phyloP scores from a whole-genome alignment of 2,329 filamentous ascomycete genomes.

The Cercospora sesami region DNA sequence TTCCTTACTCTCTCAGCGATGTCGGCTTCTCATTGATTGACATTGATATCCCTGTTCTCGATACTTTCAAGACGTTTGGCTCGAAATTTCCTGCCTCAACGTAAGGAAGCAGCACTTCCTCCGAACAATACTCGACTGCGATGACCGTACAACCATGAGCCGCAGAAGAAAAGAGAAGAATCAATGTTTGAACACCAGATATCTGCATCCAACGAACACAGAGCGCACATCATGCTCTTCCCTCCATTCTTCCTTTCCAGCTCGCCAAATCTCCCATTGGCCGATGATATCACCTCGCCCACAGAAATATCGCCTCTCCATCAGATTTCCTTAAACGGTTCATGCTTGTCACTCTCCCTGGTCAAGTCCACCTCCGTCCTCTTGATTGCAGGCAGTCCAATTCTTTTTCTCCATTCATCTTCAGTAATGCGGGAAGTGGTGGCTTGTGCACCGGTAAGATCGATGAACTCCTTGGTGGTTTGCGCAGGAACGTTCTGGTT shows the following conservation, averaged over 20 bases:
- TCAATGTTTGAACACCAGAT: not conserved
- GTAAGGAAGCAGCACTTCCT: too few species aligned
- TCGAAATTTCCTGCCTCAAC: too few species aligned
- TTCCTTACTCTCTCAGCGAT: not conserved
- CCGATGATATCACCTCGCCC: not conserved
- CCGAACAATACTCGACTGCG: not conserved
- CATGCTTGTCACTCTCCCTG: not conserved
- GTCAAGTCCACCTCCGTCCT: not conserved
- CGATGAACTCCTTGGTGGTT: not conserved
- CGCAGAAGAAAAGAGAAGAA: not conserved
- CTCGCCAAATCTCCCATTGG: not conserved
- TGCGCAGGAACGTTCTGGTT: not conserved
- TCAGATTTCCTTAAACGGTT: not conserved
- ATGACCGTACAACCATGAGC: not conserved
- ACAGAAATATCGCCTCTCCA: too few species aligned
- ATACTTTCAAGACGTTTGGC: too few species aligned
- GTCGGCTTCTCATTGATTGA: too few species aligned
- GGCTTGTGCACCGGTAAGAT: not conserved
- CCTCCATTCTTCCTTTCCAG: not conserved
- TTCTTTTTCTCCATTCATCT: not conserved
- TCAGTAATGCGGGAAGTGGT: not conserved
- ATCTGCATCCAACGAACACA: not conserved
- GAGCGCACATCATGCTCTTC: not conserved
- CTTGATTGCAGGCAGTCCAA: not conserved
- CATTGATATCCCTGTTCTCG: too few species aligned